These are phyloP conservation scores for Mimosa bimucronata DNA, from an alignment of 306 rosid species.

Conservation along the genomic window DNA sequence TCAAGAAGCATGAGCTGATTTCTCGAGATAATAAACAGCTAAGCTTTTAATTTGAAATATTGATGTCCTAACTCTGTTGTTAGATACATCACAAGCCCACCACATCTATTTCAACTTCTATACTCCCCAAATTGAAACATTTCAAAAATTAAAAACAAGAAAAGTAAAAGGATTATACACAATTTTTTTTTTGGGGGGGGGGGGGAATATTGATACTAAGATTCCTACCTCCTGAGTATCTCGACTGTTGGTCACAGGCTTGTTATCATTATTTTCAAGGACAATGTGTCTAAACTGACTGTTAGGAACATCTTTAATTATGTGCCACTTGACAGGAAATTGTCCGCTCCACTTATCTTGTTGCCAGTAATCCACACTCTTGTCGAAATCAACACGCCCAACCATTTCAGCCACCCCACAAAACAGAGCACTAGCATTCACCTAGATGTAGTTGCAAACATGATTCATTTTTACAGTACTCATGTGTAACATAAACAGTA, in stretches of 20 bases:
- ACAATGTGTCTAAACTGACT: conserved; percentile 88
- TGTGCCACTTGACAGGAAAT: conserved; percentile 88
- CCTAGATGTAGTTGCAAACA: conserved; percentile 49
- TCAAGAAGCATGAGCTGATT: conserved; percentile 24
- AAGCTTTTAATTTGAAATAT: conserved; percentile 11
- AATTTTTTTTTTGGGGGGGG: too few relatives aligned
- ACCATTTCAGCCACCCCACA: conserved; percentile 95
- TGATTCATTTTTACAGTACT: conserved; percentile 14
- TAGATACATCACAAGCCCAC: conserved; percentile 15
- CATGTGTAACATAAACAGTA: conserved; percentile 13
- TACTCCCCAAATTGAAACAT: background rate
- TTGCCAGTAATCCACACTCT: conserved; percentile 88
- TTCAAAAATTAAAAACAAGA: conserved; percentile 4
- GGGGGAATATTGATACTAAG: too few relatives aligned
- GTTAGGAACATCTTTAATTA: conserved; percentile 82
- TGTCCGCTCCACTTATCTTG: conserved; percentile 96
- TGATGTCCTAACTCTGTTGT: conserved; percentile 11
- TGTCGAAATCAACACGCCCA: conserved; percentile 90
- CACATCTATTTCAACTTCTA: too few relatives aligned
- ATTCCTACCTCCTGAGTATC: conserved; percentile 87
- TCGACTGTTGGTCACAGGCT: conserved; percentile 93
- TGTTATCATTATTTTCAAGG: conserved; percentile 87
- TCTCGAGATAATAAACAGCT: conserved; percentile 30
- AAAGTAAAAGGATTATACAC: too few relatives aligned
- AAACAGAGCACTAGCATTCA: conserved; percentile 93